Conservation (phyloP, 257 asterid species). For the Fraxinus pennsylvanica region DNA sequence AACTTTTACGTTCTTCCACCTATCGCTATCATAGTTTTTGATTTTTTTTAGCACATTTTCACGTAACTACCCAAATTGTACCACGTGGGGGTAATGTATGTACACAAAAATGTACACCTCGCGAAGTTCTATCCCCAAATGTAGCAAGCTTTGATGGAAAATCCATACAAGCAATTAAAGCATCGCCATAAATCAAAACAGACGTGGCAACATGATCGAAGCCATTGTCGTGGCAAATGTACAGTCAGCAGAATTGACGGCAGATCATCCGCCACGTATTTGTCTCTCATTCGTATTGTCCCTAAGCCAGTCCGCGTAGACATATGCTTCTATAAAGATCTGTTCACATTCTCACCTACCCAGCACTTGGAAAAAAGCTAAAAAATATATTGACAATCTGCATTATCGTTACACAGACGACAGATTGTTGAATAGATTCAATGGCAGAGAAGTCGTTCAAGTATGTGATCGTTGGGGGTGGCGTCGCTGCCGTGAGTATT, state of each 20-base stretch:
- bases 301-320: conserved; percentile 27
- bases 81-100: too few relatives aligned
- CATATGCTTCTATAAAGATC: conserved; percentile 14
- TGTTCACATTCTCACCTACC: conserved; percentile 30
- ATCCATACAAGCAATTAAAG: conserved; percentile 15
- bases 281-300: background rate
- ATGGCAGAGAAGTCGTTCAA: conserved; percentile 84
- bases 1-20: too few relatives aligned
- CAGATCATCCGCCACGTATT: conserved; percentile 5
- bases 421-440: conserved; percentile 2
- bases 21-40: too few relatives aligned
- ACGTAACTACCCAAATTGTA: too few relatives aligned
- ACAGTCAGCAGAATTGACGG: conserved; percentile 19
- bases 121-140: too few relatives aligned
- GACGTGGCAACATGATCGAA: background rate
- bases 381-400: background rate
- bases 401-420: conserved; percentile 8
- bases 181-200: background rate
- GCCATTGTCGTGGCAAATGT: conserved; percentile 18
- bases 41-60: too few relatives aligned
- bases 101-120: too few relatives aligned
- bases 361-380: background rate
- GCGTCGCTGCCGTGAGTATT: conserved; percentile 81
- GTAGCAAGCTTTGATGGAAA: too few relatives aligned
- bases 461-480: conserved; percentile 91